phyloP scores from a whole-genome alignment of 225 moss, liverwort and hornwort genomes.

The Thuidium tamariscinum region DNA sequence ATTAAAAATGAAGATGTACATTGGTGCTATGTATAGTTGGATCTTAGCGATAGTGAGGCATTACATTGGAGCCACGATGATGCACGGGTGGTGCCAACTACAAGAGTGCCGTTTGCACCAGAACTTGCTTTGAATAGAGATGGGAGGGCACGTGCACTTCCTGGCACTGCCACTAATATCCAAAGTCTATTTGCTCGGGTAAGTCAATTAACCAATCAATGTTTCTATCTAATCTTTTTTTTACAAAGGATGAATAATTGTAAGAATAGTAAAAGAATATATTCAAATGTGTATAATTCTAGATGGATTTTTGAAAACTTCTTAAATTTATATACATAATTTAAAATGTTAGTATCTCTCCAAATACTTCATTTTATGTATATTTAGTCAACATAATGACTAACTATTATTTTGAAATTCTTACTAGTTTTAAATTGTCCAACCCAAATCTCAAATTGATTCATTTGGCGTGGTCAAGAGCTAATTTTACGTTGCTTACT shows the following conservation, averaged over 20 bases:
- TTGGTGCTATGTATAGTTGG: background rate
- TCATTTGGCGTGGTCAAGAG: rapidly evolving
- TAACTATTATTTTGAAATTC: background rate
- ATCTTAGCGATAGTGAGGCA: background rate
- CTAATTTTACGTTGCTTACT: background rate
- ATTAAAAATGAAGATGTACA: background rate
- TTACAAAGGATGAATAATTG: background rate
- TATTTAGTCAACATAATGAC: background rate
- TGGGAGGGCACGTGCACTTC: slow-evolving; percentile 36
- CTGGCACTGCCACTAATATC: slow-evolving; percentile 40
- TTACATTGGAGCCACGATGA: background rate
- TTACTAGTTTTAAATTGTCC: too few species aligned
- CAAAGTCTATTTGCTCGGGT: slow-evolving; percentile 38
- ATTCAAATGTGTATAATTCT: background rate
- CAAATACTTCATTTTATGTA: background rate
- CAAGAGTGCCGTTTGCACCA: too few species aligned
- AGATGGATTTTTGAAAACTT: background rate
- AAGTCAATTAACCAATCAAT: background rate
- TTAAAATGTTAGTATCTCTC: background rate
- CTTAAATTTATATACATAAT: too few species aligned
- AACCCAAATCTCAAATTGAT: background rate
- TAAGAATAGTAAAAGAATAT: background rate
- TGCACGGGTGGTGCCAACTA: rapidly evolving
- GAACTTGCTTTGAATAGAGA: slow-evolving; percentile 38
- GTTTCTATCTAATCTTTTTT: rapidly evolving